Evolutionary conservation across 768 basidiomycete genomes (phyloP).

Genomic region (Boletus pseudopeckii): DNA sequence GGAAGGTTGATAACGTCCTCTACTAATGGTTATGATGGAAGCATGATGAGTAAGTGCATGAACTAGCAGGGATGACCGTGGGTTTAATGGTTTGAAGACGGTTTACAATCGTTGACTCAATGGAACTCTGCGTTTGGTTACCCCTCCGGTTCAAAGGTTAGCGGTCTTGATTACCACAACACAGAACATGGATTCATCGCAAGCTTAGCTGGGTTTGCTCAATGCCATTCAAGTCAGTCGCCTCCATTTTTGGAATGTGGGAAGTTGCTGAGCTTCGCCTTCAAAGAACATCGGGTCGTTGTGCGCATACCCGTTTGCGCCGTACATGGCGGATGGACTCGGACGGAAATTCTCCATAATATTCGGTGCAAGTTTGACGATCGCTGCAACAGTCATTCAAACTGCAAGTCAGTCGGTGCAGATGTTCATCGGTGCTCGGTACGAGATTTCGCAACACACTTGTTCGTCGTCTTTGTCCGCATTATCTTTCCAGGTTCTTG

Average conservation of each 20-base stretch:
- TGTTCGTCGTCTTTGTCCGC: neutral
- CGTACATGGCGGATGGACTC: neutral
- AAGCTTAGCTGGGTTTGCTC: constrained; percentile 32
- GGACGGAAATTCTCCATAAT: neutral
- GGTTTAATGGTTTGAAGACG: constrained; percentile 22
- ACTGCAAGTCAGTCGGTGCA: neutral
- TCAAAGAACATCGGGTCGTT: constrained; percentile 9
- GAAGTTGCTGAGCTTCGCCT: neutral
- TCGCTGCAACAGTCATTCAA: neutral
- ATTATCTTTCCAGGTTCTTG: neutral
- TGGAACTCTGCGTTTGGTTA: constrained; percentile 34
- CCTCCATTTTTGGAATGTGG: neutral
- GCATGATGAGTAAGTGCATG: constrained; percentile 37
- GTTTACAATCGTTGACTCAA: constrained; percentile 36
- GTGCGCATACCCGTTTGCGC: neutral
- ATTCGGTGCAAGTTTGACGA: neutral
- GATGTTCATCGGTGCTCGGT: neutral
- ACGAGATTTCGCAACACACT: neutral
- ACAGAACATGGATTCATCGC: neutral
- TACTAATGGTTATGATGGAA: constrained; percentile 38
- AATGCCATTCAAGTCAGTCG: constrained; percentile 35
- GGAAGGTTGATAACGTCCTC: constrained; percentile 35
- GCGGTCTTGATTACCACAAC: neutral
- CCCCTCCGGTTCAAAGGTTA: constrained; percentile 30
- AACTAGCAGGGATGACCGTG: too few species aligned